These are phyloP conservation scores for Yamadazyma membranifaciens DNA, from an alignment of 1,139 yeast genomes.

Conservation along the genomic window DNA sequence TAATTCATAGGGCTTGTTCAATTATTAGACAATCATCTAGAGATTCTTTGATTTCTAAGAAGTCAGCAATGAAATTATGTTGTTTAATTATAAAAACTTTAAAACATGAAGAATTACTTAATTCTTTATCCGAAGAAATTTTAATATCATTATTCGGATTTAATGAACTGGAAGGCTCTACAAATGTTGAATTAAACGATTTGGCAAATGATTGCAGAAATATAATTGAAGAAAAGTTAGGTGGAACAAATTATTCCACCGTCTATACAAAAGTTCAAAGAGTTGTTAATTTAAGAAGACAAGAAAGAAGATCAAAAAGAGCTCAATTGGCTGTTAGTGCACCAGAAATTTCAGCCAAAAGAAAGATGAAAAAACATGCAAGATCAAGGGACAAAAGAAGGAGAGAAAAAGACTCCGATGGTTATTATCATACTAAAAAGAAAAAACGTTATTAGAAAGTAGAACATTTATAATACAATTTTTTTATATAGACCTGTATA, in stretches of 20 bases:
- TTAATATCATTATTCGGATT: slow-evolving; percentile 61
- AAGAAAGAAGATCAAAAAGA: slow-evolving; percentile 72
- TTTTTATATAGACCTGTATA: slow-evolving; percentile 4
- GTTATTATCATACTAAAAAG: slow-evolving; percentile 68
- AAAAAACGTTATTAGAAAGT: slow-evolving; percentile 19
- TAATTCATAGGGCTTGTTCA: slow-evolving; percentile 57
- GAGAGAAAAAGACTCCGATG: slow-evolving; percentile 72
- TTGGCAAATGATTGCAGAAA: slow-evolving; percentile 69
- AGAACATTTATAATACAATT: background rate
- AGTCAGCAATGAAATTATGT: slow-evolving; percentile 58
- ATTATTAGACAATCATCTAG: slow-evolving; percentile 63
- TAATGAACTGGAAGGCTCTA: slow-evolving; percentile 45
- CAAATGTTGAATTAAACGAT: slow-evolving; percentile 51
- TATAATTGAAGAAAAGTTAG: slow-evolving; percentile 66
- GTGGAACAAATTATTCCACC: slow-evolving; percentile 68
- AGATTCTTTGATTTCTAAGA: slow-evolving; percentile 59
- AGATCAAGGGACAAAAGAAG: slow-evolving; percentile 75
- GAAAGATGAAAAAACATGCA: slow-evolving; percentile 74
- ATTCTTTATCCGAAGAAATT: slow-evolving; percentile 42
- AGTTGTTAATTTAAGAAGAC: slow-evolving; percentile 58
- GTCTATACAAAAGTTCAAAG: slow-evolving; percentile 64
- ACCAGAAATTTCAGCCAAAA: slow-evolving; percentile 78
- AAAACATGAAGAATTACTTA: slow-evolving; percentile 32
- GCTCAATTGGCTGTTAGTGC: slow-evolving; percentile 75
- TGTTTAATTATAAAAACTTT: slow-evolving; percentile 59